Evolutionary conservation across 176 grass and related monocot genomes (phyloP), one percentile per base, ranked within the genome.

Genomic region (Puccinellia tenuiflora): DNA sequence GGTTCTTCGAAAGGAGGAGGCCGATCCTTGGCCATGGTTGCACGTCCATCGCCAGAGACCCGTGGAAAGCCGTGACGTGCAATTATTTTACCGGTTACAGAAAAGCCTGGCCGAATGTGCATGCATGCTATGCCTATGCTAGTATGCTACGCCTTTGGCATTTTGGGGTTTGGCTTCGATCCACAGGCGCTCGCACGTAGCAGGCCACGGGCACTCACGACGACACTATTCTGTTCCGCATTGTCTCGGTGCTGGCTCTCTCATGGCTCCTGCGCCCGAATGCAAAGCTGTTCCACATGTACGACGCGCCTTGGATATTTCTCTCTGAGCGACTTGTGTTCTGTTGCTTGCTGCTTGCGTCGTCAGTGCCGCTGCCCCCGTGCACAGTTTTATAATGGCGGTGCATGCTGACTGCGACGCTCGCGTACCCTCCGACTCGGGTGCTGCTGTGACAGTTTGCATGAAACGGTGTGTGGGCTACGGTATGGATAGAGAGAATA

Each of bases 111-210:
- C 0, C 25, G 68, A 73, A 54, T 55, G 66, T 74, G 83, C 78
- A 82, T 21, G 62, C 82, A 45, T 78, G 72, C 71, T 34, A 57
- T 75, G n/a, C n/a, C n/a, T n/a, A n/a, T n/a, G n/a, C n/a, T n/a
- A n/a, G n/a, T n/a, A n/a, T n/a, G 64, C 65, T 30, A 10, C 69
- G 43, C 15, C 86, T 76, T 77, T 77, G 87, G 82, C 82, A 16
- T 54, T 15, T 83, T 61, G 22, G 50, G 67, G 14, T 68, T n/a
- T n/a, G n/a, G n/a, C n/a, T n/a, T n/a, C n/a, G n/a, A n/a, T n/a
- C n/a, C n/a, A n/a, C n/a, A n/a, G 64, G 79, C 71, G 39, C 10
- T 69, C 45, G 52, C 3, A 5, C 9, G 2, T 10, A 31, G 11
- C 37, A 42, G 75, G 35, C 54, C 40, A 46, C 68, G 68, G 39